phyloP scores from a whole-genome alignment of 345 rosid genomes.

The Brassica juncea region DNA sequence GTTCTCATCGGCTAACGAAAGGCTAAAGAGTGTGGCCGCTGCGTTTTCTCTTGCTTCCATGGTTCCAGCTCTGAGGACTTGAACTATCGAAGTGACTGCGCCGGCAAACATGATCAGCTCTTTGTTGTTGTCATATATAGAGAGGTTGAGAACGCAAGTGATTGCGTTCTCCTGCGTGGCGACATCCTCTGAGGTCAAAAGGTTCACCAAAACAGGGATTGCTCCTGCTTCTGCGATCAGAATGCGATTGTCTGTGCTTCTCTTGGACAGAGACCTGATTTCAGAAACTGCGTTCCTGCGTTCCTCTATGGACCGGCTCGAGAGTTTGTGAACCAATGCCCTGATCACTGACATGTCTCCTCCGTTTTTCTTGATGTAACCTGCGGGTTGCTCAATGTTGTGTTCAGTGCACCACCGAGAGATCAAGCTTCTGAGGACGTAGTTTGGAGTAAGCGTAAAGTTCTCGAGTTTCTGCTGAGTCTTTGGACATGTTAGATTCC shows the following conservation, averaged over 20 bases:
- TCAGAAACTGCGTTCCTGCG: conserved; percentile 83
- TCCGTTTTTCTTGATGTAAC: conserved; percentile 56
- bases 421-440: conserved; percentile 81
- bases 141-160: conserved; percentile 42
- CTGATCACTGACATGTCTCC: conserved; percentile 57
- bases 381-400: conserved; percentile 73
- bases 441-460: conserved; percentile 68
- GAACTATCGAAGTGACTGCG: conserved; percentile 41
- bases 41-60: conserved; percentile 45
- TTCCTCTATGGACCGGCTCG: conserved; percentile 64
- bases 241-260: conserved; percentile 70
- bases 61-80: conserved; percentile 42
- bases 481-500: conserved; percentile 88
- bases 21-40: conserved; percentile 55
- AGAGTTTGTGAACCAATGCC: conserved; percentile 52
- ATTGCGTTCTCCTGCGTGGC: conserved; percentile 41
- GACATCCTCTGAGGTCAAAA: conserved; percentile 34
- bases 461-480: conserved; percentile 90
- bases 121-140: conserved; percentile 41
- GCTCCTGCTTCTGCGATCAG: conserved; percentile 77
- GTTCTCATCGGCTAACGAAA: conserved; percentile 57
- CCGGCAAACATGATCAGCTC: conserved; percentile 43
- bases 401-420: conserved; percentile 75
- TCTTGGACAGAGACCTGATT: conserved; percentile 71
- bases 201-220: conserved; percentile 39